Evolutionary conservation across 805 yeast species (phyloP), one percentile per base, ranked within the genome.

Genomic region (Isabelozyma pseudorhagii): DNA sequence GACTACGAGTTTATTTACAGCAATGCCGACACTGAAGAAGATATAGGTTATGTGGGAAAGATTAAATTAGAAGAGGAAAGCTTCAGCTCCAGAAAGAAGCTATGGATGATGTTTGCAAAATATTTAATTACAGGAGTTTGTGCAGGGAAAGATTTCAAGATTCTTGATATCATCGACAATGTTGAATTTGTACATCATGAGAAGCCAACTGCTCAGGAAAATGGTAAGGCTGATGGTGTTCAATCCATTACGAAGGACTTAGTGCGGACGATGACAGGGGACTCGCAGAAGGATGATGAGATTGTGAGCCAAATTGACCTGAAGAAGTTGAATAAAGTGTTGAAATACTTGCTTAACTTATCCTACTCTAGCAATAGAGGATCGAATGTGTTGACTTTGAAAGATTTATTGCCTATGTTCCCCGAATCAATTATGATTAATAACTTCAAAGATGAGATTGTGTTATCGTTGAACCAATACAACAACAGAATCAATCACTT

Each of bases 351-450:
- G 10, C 57, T 74, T 11, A 60, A 60, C 17, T 52, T 67, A 15
- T 69, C 76, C 1, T 61, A 60, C 47, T 47, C 61, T 8, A 53
- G 50, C 25, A 58, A 62, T 28, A 54, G 56, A 10, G 60, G 55
- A 17, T 47, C 58, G 3, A 64, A 62, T 36, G 58, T 79, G 11
- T 62, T 88, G 17, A 79, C 84, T 3, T 83, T 94, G 42, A 91
- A 88, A 53, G 98, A 94, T 59, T 61, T 94, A 40, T 68, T 94
- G 46, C 96, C 96, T 1, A 70, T 89, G 31, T 85, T 94, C 54
- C 97, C 97, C 0, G 92, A 90, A 56, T 82, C 88, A 50, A 80
- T 88, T 0, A 83, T 89, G 27, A 84, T 94, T 45, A 94, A 89
- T 54, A 84, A 87, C 51, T 81, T 94, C 59, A 89, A 90, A 55